Evolutionary conservation across 1,284 basidiomycete species (phyloP).

Genomic region (Porphyrellus sp.): DNA sequence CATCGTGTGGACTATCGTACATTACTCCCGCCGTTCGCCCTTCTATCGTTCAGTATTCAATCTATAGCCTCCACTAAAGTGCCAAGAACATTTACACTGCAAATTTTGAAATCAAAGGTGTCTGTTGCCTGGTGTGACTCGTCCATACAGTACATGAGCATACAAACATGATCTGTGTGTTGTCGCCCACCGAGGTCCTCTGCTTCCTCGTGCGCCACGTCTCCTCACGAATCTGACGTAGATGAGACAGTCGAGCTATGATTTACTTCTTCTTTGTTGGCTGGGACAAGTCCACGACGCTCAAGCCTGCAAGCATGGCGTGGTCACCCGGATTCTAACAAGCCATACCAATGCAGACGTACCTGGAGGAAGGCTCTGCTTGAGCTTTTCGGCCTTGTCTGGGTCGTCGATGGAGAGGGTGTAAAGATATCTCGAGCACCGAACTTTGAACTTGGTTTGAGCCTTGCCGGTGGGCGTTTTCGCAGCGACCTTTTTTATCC

Average conservation of each 20-base stretch:
- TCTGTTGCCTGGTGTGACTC: slow-evolving; percentile 12
- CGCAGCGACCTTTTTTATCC: slow-evolving; percentile 91
- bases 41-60: background rate
- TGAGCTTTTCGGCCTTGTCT: slow-evolving; percentile 98
- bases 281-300: slow-evolving; percentile 62
- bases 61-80: background rate
- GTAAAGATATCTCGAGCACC: slow-evolving; percentile 97
- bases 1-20: no score
- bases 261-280: slow-evolving; percentile 68
- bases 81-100: background rate
- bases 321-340: slow-evolving; percentile 2
- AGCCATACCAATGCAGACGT: slow-evolving; percentile 32
- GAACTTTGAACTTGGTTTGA: slow-evolving; percentile 98
- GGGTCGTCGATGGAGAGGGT: slow-evolving; percentile 93
- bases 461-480: slow-evolving; percentile 69
- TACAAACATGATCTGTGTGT: slow-evolving; percentile 23
- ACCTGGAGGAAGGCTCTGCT: slow-evolving; percentile 95
- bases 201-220: background rate
- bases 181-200: slow-evolving; percentile 6
- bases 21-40: no score
- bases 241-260: background rate
- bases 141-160: slow-evolving; percentile 21
- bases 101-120: slow-evolving; percentile 4
- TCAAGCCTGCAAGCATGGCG: slow-evolving; percentile 48
- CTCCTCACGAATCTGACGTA: background rate